Evolutionary conservation across 31 red algal species (phyloP).

Genomic region (Asparagopsis taxiformis): DNA sequence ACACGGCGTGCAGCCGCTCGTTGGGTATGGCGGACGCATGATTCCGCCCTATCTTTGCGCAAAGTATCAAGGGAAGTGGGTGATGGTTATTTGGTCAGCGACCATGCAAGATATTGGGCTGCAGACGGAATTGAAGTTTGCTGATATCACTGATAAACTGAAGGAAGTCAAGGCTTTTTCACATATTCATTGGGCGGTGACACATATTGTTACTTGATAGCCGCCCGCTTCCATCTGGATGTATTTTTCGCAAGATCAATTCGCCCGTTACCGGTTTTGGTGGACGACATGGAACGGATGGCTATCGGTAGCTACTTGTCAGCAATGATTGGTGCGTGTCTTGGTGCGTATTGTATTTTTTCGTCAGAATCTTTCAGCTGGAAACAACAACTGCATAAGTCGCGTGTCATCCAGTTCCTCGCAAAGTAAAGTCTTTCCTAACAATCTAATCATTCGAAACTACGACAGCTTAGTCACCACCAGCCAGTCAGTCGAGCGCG

Average conservation of each 20-base stretch:
- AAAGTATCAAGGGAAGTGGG: neutral
- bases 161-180: neutral
- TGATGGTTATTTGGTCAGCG: neutral
- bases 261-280: neutral
- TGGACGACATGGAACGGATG: neutral
- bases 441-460: too few species aligned
- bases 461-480: too few species aligned
- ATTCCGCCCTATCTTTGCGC: too few species aligned
- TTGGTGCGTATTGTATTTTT: too few species aligned
- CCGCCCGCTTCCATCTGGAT: neutral
- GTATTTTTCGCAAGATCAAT: neutral
- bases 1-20: neutral
- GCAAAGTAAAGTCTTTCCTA: too few species aligned
- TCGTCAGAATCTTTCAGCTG: too few species aligned
- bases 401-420: too few species aligned
- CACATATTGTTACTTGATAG: neutral
- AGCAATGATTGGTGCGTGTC: too few species aligned
- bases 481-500: too few species aligned
- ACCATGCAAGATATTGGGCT: conserved; percentile 12
- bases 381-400: too few species aligned
- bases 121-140: conserved; percentile 6
- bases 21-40: neutral
- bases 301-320: too few species aligned
- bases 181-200: neutral
- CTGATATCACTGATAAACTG: conserved; percentile 2